These are phyloP conservation scores for Saccharum hybrid DNA, from an alignment of 202 grass and related monocot genomes.

Conservation along the genomic window DNA sequence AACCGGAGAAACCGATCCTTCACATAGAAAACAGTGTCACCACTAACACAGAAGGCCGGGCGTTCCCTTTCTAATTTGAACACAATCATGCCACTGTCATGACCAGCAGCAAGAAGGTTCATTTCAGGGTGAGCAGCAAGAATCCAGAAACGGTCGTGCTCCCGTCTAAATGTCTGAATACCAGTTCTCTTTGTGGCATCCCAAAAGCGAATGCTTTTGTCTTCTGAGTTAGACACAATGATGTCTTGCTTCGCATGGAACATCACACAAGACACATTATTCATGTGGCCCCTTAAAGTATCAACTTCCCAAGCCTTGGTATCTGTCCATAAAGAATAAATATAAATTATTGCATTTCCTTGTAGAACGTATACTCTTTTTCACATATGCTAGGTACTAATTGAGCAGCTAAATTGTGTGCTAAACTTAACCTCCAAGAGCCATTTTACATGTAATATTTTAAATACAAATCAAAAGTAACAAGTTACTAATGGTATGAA, in stretches of 20 bases:
- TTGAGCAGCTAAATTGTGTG: slow-evolving; percentile 3
- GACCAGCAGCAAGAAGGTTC: slow-evolving; percentile 97
- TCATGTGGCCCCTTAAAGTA: slow-evolving; percentile 95
- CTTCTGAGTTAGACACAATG: slow-evolving; percentile 95
- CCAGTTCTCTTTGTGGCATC: slow-evolving; percentile 92
- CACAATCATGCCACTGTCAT: slow-evolving; percentile 96
- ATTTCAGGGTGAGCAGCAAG: slow-evolving; percentile 94
- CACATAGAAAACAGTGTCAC: slow-evolving; percentile 81
- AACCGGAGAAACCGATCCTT: slow-evolving; percentile 96
- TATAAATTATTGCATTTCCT: slow-evolving; percentile 1
- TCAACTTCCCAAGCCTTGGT: slow-evolving; percentile 99
- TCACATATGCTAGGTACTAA: background rate
- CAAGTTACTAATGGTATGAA: background rate
- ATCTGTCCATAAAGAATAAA: slow-evolving; percentile 61
- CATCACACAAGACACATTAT: slow-evolving; percentile 92
- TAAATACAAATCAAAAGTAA: background rate
- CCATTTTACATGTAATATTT: slow-evolving; percentile 18
- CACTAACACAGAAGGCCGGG: slow-evolving; percentile 82
- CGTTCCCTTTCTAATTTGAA: slow-evolving; percentile 96
- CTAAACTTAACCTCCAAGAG: background rate
- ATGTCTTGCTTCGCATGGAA: slow-evolving; percentile 95
- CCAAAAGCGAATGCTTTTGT: slow-evolving; percentile 95
- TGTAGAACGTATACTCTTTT: background rate
- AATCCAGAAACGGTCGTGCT: slow-evolving; percentile 99
- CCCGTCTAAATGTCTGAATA: slow-evolving; percentile 90